Base-by-base conservation (phyloP, 1,284 basidiomycete species). In the Microstroma glucosiphilum region DNA sequence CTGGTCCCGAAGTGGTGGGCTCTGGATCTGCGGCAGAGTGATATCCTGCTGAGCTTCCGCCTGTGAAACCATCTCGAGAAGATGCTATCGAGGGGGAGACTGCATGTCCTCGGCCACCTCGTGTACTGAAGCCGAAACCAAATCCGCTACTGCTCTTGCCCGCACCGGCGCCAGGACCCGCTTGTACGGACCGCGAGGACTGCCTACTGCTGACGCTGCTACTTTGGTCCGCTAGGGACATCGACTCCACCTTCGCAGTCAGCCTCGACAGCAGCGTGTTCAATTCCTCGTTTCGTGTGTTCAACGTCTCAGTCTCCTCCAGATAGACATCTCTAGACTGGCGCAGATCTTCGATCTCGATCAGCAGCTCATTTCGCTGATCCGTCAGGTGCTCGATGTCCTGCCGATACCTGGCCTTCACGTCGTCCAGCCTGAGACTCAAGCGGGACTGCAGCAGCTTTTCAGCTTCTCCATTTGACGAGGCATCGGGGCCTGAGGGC, bases 211-310 rank as follows among this genome's bases (percentile, higher is more conserved):
- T 37, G 43, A 12, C 43, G 21, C 21, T 21, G 21, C 21, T 48
- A 21, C 21, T 17, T 6, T 48, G 15, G 3, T 48, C 21, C 15
- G 43, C 43, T 17, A n/a, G 43, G 12, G 17, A n/a, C 54, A 75
- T 62, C 61, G 91, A 88, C 1, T 87, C 83, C 70, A 89, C 89
- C 58, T 94, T 84, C 76, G 92, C 89, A 17, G 19, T 15, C 15
- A 54, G 51, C 51, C 13, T 25, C 21, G 51, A 17, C 13, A 17
- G 21, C 21, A 54, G 19, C 51, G 13, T 19, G 6, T 88, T 89
- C 12, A 97, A 84, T 78, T 93, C 90, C 73, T 94, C 92, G 80
- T 97, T 96, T 62, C 92, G 87, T 15, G 88, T 88, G 75, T 91
- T 92, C 57, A 98, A 84, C 21, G 88, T 87, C 0, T 90, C 88